Conservation (phyloP, 108 stramenopile genomes). For the Cyclotella cryptica region DNA sequence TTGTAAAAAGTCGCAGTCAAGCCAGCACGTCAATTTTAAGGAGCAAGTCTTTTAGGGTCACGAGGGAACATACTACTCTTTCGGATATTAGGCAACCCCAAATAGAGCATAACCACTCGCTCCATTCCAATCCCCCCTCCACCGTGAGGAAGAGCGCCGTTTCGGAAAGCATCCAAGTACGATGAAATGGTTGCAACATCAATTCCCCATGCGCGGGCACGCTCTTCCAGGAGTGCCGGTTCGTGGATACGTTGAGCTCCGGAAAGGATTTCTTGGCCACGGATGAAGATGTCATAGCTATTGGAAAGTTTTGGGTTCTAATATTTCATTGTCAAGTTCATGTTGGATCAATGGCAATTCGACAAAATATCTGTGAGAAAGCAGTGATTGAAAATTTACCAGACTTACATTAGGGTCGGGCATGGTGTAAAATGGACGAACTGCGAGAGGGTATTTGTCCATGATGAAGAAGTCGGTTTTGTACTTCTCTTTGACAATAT, state of each 20-base stretch:
- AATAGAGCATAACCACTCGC: conserved; percentile 99
- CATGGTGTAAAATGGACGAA: conserved; percentile 99
- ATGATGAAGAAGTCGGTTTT: conserved; percentile 99
- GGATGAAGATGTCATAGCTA: conserved; percentile 98
- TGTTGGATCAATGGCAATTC: not conserved
- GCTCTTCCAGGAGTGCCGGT: conserved; percentile 89
- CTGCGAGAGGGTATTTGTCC: conserved; percentile 98
- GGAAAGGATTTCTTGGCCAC: conserved; percentile 98
- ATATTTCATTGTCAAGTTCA: not conserved
- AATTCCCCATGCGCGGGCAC: conserved; percentile 92
- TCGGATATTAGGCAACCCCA: conserved; percentile 97
- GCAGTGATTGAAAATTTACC: not conserved
- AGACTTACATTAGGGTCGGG: conserved; percentile 84
- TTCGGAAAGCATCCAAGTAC: conserved; percentile 97
- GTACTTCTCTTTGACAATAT: conserved; percentile 96
- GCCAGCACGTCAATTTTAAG: conserved; percentile 58
- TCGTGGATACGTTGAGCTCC: conserved; percentile 99
- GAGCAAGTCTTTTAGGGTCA: conserved; percentile 95
- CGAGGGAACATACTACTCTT: conserved; percentile 98
- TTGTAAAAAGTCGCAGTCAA: too few species aligned
- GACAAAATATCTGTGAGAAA: not conserved
- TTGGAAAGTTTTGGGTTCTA: conserved; percentile 93
- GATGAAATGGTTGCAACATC: conserved; percentile 85
- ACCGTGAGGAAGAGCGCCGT: conserved; percentile 96
- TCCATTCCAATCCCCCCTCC: conserved; percentile 99